Evolutionary conservation across 805 yeast genomes (phyloP).

Genomic region (Tanozyma kutaoensis): DNA sequence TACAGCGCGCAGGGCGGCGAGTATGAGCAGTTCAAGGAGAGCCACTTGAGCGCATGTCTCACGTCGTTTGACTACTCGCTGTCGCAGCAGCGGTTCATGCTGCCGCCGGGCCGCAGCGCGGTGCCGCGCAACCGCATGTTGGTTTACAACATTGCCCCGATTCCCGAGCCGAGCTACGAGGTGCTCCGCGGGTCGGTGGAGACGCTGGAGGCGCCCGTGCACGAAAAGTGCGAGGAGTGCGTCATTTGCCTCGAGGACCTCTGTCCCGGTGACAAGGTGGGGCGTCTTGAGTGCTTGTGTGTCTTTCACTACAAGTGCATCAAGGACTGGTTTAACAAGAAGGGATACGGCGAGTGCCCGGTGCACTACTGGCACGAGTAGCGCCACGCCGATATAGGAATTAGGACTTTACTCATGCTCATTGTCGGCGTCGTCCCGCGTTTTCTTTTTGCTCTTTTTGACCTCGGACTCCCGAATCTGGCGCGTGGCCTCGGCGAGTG

Average conservation of each 20-base stretch:
- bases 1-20: conserved; percentile 9
- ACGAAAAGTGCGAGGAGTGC: conserved; percentile 39
- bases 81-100: conserved; percentile 30
- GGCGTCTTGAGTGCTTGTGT: conserved; percentile 86
- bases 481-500: conserved; percentile 79
- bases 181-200: neutral
- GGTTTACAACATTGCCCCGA: conserved; percentile 50
- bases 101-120: conserved; percentile 11
- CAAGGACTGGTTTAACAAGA: conserved; percentile 78
- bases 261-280: conserved; percentile 76
- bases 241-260: conserved; percentile 90
- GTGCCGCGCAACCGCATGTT: conserved; percentile 64
- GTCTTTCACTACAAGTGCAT: conserved; percentile 89
- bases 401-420: neutral
- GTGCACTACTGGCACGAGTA: conserved; percentile 41
- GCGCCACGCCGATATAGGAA: neutral
- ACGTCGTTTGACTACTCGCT: conserved; percentile 56
- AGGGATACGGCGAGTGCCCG: conserved; percentile 80
- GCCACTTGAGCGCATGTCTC: conserved; percentile 64
- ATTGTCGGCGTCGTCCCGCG: neutral
- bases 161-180: conserved; percentile 26
- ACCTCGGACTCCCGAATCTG: conserved; percentile 60
- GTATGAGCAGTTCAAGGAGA: conserved; percentile 33
- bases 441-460: too few species aligned
- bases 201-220: too few species aligned